Evolutionary conservation across 2,329 filamentous ascomycete species (phyloP), one percentile per base, ranked within the genome.

Genomic region (Aschersonia sp.): DNA sequence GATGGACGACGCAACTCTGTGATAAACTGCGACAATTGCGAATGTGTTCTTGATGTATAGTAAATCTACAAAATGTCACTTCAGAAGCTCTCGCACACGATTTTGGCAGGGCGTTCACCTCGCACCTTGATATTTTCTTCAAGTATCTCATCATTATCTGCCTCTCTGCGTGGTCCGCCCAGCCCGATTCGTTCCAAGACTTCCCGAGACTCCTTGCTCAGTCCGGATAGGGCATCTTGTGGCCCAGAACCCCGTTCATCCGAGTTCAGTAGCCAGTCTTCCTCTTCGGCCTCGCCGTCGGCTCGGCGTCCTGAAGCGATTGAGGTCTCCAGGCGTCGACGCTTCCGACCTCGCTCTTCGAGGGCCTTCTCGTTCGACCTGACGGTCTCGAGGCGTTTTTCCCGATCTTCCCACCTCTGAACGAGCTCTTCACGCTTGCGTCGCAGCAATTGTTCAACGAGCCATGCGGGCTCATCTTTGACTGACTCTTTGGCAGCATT

Each of bases 41-140:
- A 96, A 63, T 96, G 89, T 1, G 89, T 96, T 59, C 89, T 78
- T 6, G 89, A 96, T 48, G 88, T 92, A 65, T 90, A 95, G 63
- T 86, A 94, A 46, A 96, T 85, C 71, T 80, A 62, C 45, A 37
- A 7, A 43, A 39, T 63, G 65, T 62, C 67, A 60, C 58, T 42
- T 43, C 29, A n/a, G 14, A 29, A 5, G n/a, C 59, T 47, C 43
- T 42, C 46, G 42, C 29, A 33, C 29, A 44, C 37, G 44, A 46
- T 44, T 46, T 4, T 47, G n/a, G 48, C 31, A 43, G 42, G 29
- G 22, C 44, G 46, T 44, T 44, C 31, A 43, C 46, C 46, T 53
- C 59, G 56, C 56, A 79, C 76, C 68, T 90, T 94, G 46, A 84
- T 70, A 53, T 83, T 79, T 47, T 87, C 78, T 10, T 77, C 70